phyloP scores from a whole-genome alignment of 2,329 filamentous ascomycete genomes.

The Penicillium sp. region DNA sequence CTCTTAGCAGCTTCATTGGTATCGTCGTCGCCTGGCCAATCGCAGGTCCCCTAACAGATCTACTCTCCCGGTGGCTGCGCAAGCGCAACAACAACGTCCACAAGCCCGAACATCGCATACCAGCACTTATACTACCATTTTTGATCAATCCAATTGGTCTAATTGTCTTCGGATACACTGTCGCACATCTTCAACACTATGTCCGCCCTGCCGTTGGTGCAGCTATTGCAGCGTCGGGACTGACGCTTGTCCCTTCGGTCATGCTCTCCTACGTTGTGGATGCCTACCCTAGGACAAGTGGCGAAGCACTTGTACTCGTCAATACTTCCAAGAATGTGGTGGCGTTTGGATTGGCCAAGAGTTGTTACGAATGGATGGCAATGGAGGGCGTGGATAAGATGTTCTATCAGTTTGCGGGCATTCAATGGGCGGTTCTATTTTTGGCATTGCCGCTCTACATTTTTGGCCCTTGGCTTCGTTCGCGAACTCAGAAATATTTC shows the following conservation, averaged over 20 bases:
- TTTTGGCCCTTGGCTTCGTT: conserved; percentile 29
- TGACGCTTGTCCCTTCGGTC: conserved; percentile 40
- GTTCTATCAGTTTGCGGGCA: conserved; percentile 41
- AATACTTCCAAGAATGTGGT: conserved; percentile 36
- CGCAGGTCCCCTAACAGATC: conserved; percentile 46
- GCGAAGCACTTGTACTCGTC: conserved; percentile 41
- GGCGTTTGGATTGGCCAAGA: conserved; percentile 29
- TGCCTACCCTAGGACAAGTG: conserved; percentile 33
- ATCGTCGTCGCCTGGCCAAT: conserved; percentile 45
- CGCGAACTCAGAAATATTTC: conserved; percentile 16
- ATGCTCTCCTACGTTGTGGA: conserved; percentile 42
- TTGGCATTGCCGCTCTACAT: conserved; percentile 38
- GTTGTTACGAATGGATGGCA: conserved; percentile 36
- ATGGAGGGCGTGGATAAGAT: conserved; percentile 37
- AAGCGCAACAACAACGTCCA: conserved; percentile 39
- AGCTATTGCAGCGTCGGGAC: conserved; percentile 32
- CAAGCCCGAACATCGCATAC: conserved; percentile 46
- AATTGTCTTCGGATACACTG: conserved; percentile 37
- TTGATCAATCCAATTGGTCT: conserved; percentile 39
- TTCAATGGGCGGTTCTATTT: conserved; percentile 38
- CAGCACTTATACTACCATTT: conserved; percentile 44
- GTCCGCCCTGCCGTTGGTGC: conserved; percentile 33
- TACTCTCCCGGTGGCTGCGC: conserved; percentile 40
- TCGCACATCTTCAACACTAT: conserved; percentile 28
- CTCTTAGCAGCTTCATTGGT: conserved; percentile 41